phyloP scores from a whole-genome alignment of 2,329 filamentous ascomycete genomes.

The Colletotrichum sp. region DNA sequence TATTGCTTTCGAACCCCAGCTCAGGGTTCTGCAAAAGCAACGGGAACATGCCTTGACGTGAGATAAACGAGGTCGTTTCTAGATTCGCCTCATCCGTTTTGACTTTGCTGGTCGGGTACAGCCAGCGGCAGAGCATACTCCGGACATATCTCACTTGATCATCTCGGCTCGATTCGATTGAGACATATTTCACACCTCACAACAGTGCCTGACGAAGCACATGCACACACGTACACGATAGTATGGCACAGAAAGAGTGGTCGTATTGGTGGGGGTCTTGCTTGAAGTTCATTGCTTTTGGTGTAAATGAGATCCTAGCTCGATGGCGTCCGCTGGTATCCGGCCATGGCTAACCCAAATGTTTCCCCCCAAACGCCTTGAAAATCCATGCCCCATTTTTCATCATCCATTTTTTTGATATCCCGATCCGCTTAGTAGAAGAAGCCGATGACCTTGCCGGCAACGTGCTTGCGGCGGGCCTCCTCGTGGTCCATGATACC shows the following conservation, averaged over 20 bases:
- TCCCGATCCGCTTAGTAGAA: constrained; percentile 76
- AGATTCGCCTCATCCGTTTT: background rate
- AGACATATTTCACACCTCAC: background rate
- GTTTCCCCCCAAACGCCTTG: constrained; percentile 40
- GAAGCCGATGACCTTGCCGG: constrained; percentile 99
- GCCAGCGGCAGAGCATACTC: too few species aligned
- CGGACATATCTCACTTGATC: too few species aligned
- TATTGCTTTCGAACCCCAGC: background rate
- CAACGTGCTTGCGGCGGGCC: constrained; percentile 84
- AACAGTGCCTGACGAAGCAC: background rate
- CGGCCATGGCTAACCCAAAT: constrained; percentile 36
- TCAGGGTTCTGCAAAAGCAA: background rate
- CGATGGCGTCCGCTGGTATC: constrained; percentile 35
- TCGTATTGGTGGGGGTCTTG: constrained; percentile 21
- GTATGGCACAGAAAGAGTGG: constrained; percentile 2
- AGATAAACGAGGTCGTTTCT: background rate
- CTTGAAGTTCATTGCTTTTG: constrained; percentile 34
- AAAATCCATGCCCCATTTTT: constrained; percentile 36
- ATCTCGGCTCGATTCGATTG: background rate
- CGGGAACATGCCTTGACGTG: background rate
- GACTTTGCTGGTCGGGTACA: background rate
- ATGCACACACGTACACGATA: background rate
- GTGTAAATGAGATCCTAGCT: constrained; percentile 36
- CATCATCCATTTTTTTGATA: constrained; percentile 13
- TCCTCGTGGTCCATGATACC: constrained; percentile 99